Evolutionary conservation across 352 stramenopile species (phyloP).

Genomic region (Elongisporangium prolatum): DNA sequence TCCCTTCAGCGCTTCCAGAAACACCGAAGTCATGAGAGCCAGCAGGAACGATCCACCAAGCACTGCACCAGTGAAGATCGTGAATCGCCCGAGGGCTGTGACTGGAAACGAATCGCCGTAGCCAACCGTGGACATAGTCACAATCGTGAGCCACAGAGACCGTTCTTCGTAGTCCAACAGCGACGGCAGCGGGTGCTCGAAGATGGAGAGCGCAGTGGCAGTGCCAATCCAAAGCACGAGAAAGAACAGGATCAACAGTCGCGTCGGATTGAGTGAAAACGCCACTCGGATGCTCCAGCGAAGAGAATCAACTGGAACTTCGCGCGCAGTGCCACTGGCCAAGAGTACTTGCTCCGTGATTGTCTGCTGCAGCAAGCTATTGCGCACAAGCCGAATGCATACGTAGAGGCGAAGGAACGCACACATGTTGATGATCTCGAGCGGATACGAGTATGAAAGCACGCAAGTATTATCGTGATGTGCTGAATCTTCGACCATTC

Average conservation of each 20-base stretch:
- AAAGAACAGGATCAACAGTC: slow-evolving; percentile 41
- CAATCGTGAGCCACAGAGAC: slow-evolving; percentile 58
- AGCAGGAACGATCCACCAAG: slow-evolving; percentile 45
- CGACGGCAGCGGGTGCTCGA: slow-evolving; percentile 56
- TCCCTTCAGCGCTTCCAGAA: slow-evolving; percentile 53
- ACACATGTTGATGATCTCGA: slow-evolving; percentile 61
- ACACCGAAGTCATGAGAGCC: slow-evolving; percentile 60
- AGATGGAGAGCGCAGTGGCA: slow-evolving; percentile 41
- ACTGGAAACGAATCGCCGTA: slow-evolving; percentile 59
- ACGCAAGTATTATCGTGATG: slow-evolving; percentile 20
- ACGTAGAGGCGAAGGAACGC: slow-evolving; percentile 59
- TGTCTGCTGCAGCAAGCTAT: slow-evolving; percentile 35
- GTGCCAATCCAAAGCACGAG: slow-evolving; percentile 43
- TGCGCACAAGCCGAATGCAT: slow-evolving; percentile 47
- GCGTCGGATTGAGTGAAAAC: slow-evolving; percentile 30
- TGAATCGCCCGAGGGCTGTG: slow-evolving; percentile 35
- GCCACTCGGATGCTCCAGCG: slow-evolving; percentile 54
- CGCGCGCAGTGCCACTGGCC: slow-evolving; percentile 15
- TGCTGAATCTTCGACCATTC: slow-evolving; percentile 18
- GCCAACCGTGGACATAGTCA: slow-evolving; percentile 55
- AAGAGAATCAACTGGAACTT: slow-evolving; percentile 38
- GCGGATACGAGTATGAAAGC: slow-evolving; percentile 44
- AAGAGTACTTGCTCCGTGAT: slow-evolving; percentile 22
- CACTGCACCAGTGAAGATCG: slow-evolving; percentile 44
- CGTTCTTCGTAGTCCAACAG: slow-evolving; percentile 50